Conservation (phyloP, 2,329 filamentous ascomycete genomes). For the Trichoderma brevicompactum region DNA sequence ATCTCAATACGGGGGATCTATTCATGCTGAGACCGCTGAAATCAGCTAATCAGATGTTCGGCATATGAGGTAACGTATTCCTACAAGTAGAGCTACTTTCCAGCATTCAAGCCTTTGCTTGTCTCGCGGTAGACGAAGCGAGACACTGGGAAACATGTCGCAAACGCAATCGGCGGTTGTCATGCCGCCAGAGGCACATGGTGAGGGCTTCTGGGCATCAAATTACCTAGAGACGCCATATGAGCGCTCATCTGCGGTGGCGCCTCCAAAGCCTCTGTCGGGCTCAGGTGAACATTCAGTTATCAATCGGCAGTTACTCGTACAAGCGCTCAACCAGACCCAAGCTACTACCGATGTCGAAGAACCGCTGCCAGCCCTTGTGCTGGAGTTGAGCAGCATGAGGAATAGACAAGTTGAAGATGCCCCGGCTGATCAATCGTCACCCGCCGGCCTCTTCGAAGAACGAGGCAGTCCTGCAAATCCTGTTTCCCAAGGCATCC, state of each 20-base stretch:
- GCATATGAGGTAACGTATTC: too few relatives aligned
- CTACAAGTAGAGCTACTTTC: too few relatives aligned
- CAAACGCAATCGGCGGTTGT: not conserved
- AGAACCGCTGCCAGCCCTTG: not conserved
- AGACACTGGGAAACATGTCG: not conserved
- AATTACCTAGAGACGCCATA: not conserved
- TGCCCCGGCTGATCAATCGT: not conserved
- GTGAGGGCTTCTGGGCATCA: not conserved
- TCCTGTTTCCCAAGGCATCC: slow-evolving; percentile 9
- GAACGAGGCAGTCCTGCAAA: slow-evolving; percentile 7
- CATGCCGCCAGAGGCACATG: not conserved
- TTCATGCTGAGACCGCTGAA: too few relatives aligned
- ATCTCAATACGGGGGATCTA: too few relatives aligned
- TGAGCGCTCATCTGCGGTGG: too few relatives aligned
- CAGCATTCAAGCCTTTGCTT: too few relatives aligned
- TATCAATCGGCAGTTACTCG: too few relatives aligned
- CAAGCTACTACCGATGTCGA: not conserved
- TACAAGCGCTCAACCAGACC: not conserved
- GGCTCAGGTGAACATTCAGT: too few relatives aligned
- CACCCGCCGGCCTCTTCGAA: not conserved
- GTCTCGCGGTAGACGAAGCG: too few relatives aligned
- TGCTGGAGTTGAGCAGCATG: not conserved
- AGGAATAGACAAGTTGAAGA: not conserved
- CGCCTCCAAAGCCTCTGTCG: too few relatives aligned
- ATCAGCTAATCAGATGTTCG: too few relatives aligned